phyloP scores from a whole-genome alignment of 2,329 filamentous ascomycete species.

The Graphilbum ipis-grandicollis region DNA sequence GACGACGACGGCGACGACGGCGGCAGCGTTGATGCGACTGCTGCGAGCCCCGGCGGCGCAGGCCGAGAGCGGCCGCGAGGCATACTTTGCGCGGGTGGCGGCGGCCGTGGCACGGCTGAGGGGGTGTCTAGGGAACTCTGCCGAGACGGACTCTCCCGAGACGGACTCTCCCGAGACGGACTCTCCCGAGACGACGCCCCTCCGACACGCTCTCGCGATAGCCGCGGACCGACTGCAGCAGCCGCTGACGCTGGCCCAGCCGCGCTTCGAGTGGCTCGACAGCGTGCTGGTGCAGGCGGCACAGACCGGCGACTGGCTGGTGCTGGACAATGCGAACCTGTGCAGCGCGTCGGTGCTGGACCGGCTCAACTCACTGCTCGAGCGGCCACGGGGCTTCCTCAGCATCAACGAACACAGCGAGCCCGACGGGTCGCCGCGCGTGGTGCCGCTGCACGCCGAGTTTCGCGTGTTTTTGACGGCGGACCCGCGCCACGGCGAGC shows the following conservation, averaged over 20 bases:
- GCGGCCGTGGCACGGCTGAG: too few relatives aligned
- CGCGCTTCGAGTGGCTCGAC: constrained; percentile 91
- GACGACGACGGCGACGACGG: constrained; percentile 24
- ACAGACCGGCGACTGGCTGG: constrained; percentile 74
- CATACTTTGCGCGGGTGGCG: too few relatives aligned
- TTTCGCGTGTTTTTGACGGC: constrained; percentile 91
- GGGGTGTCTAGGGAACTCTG: too few relatives aligned
- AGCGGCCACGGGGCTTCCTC: constrained; percentile 63
- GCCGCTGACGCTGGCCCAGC: constrained; percentile 45
- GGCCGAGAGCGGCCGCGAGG: too few relatives aligned
- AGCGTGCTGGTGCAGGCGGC: constrained; percentile 80
- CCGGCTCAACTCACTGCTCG: constrained; percentile 81
- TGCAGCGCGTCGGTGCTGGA: constrained; percentile 92
- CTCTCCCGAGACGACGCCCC: too few relatives aligned
- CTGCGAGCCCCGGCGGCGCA: too few relatives aligned
- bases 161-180: too few relatives aligned
- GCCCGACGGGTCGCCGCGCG: constrained; percentile 59
- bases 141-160: too few relatives aligned
- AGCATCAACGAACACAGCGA: constrained; percentile 89
- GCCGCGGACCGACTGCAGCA: constrained; percentile 32
- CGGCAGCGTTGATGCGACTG: constrained; percentile 35
- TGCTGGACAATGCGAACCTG: constrained; percentile 93
- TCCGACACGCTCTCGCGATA: too few relatives aligned
- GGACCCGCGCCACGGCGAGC: constrained; percentile 79
- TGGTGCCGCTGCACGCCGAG: constrained; percentile 65